phyloP scores from a whole-genome alignment of 164 flowering plant genomes.

The Vitis labrusca region DNA sequence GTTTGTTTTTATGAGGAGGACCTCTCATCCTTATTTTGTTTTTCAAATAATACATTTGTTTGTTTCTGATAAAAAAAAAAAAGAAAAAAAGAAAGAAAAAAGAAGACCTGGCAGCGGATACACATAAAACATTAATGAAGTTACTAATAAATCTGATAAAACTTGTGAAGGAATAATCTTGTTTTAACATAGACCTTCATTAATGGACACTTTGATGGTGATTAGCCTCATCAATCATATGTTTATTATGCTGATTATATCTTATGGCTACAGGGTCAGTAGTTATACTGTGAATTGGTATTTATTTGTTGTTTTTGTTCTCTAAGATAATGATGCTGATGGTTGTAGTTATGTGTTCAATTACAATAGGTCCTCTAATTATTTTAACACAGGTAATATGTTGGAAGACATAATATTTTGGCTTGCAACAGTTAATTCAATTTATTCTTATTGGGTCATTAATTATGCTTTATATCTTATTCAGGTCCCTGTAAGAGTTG shows the following conservation, averaged over 20 bases:
- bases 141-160: too few relatives aligned
- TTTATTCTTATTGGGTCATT: background rate
- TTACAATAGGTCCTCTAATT: background rate
- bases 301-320: background rate
- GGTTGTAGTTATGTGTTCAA: background rate
- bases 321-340: background rate
- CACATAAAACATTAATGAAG: too few relatives aligned
- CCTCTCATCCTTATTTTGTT: too few relatives aligned
- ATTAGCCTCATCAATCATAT: background rate
- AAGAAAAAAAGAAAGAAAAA: too few relatives aligned
- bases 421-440: background rate
- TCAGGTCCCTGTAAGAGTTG: conserved; percentile 94
- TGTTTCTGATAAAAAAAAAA: too few relatives aligned
- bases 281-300: background rate
- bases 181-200: too few relatives aligned
- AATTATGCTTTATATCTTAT: background rate
- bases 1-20: too few relatives aligned
- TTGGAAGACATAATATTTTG: background rate
- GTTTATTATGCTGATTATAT: background rate
- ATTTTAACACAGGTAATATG: background rate
- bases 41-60: too few relatives aligned
- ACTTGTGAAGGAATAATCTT: too few relatives aligned
- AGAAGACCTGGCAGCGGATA: too few relatives aligned
- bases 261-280: background rate
- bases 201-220: too few relatives aligned